These are phyloP conservation scores for Neurospora hispaniola DNA, from an alignment of 495 filamentous ascomycete species.

Conservation along the genomic window DNA sequence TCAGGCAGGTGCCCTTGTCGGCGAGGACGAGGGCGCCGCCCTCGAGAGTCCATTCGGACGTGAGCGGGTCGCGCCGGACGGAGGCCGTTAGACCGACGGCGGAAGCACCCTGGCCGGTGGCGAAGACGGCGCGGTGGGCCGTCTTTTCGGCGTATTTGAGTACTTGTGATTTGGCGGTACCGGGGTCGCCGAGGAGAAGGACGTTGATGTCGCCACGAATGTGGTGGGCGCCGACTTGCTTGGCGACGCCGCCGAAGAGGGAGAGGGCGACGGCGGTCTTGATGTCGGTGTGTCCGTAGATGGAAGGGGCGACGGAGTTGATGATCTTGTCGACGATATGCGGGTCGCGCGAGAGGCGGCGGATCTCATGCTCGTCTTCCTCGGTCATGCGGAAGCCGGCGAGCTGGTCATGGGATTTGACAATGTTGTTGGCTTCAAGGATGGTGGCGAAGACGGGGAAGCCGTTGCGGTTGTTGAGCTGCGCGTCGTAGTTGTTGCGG, in stretches of 20 bases:
- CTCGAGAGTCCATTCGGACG: slow-evolving; percentile 95
- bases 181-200: slow-evolving; percentile 91
- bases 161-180: slow-evolving; percentile 96
- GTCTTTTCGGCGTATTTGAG: slow-evolving; percentile 98
- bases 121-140: slow-evolving; percentile 94
- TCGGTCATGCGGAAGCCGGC: slow-evolving; percentile 95
- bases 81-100: slow-evolving; percentile 97
- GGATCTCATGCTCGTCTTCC: slow-evolving; percentile 89
- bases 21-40: slow-evolving; percentile 93
- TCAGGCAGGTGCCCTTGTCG: slow-evolving; percentile 90
- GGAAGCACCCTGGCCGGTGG: slow-evolving; percentile 92
- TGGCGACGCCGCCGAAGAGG: slow-evolving; percentile 90
- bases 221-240: slow-evolving; percentile 76
- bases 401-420: slow-evolving; percentile 96
- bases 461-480: slow-evolving; percentile 96
- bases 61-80: slow-evolving; percentile 91
- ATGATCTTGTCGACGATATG: slow-evolving; percentile 92
- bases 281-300: slow-evolving; percentile 95
- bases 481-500: slow-evolving; percentile 95
- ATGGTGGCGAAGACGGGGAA: slow-evolving; percentile 99
- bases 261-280: slow-evolving; percentile 94
- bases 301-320: slow-evolving; percentile 89
- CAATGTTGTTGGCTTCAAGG: slow-evolving; percentile 91
- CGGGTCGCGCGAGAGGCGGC: slow-evolving; percentile 74
- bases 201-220: slow-evolving; percentile 99